Conservation (phyloP, 1,284 basidiomycete genomes). For the Athelia sp. region DNA sequence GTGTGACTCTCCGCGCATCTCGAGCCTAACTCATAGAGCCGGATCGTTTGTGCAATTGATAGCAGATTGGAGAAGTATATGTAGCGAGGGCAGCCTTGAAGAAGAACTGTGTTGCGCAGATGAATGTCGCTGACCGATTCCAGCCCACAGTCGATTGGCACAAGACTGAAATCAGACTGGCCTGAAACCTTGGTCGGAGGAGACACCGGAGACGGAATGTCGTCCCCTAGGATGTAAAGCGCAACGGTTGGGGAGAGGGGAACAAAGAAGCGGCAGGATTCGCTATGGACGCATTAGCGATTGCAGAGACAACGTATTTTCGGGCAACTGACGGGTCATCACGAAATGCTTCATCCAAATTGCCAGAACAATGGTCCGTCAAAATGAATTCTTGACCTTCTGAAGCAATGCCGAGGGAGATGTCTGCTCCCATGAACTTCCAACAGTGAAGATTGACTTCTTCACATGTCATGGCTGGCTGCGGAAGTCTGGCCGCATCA, state of each 20-base stretch:
- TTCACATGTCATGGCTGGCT: constrained; percentile 2
- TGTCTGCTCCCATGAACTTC: constrained; percentile 32
- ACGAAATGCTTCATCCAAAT: constrained; percentile 33
- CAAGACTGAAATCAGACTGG: neutral
- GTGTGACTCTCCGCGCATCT: constrained; percentile 40
- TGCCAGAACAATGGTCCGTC: constrained; percentile 37
- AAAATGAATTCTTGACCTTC: constrained; percentile 42
- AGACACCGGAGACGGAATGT: neutral
- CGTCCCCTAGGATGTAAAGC: constrained; percentile 38
- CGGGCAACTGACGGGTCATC: constrained; percentile 32
- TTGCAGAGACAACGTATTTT: neutral
- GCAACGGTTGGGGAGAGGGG: constrained; percentile 46
- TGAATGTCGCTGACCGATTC: constrained; percentile 47
- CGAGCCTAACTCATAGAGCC: constrained; percentile 45
- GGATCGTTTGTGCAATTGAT: constrained; percentile 43
- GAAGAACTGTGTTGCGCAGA: constrained; percentile 49
- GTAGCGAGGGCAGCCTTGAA: constrained; percentile 40
- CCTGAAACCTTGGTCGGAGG: neutral
- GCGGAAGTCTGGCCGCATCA: constrained; percentile 6
- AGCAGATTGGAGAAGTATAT: constrained; percentile 49
- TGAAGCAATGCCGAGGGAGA: constrained; percentile 35
- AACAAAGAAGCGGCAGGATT: constrained; percentile 44
- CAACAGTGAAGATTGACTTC: constrained; percentile 32
- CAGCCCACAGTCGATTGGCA: constrained; percentile 37
- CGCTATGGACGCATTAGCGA: constrained; percentile 19